Conservation (phyloP, 257 asterid species). For the Solanum sitiens region DNA sequence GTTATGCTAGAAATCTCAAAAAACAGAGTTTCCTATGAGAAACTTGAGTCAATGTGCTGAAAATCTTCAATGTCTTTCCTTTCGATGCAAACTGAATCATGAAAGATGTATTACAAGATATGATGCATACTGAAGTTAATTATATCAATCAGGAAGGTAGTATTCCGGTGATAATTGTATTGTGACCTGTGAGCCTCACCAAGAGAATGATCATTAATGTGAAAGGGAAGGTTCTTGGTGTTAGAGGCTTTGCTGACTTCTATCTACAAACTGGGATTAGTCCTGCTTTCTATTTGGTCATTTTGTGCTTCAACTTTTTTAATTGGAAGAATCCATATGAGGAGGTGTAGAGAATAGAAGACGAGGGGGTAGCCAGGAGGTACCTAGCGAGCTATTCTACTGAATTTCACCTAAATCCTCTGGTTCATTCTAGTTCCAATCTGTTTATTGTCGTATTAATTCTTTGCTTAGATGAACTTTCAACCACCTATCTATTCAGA, state of each 20-base stretch:
- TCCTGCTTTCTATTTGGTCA: not conserved
- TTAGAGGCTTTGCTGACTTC: not conserved
- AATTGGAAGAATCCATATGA: not conserved
- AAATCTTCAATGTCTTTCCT: not conserved
- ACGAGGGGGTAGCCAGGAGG: not conserved
- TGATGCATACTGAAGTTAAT: not conserved
- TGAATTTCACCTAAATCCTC: not conserved
- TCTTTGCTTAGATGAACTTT: not conserved
- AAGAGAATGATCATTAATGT: not conserved
- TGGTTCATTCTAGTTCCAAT: not conserved
- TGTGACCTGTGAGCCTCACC: not conserved
- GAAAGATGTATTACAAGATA: not conserved
- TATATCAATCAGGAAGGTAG: not conserved
- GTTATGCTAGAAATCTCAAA: not conserved
- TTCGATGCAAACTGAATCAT: not conserved
- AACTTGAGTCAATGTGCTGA: not conserved
- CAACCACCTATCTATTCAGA: not conserved
- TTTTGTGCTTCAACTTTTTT: not conserved
- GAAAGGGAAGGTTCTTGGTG: not conserved
- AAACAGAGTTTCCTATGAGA: not conserved
- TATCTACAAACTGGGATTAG: not conserved
- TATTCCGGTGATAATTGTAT: not conserved
- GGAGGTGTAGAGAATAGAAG: not conserved
- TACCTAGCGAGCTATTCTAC: not conserved
- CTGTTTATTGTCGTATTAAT: not conserved